Percentiles rank a stretch among this genome's conserved stretches.
Conservation (phyloP, 2,329 filamentous ascomycete genomes). For the Davidsoniella neocaledoniae region DNA sequence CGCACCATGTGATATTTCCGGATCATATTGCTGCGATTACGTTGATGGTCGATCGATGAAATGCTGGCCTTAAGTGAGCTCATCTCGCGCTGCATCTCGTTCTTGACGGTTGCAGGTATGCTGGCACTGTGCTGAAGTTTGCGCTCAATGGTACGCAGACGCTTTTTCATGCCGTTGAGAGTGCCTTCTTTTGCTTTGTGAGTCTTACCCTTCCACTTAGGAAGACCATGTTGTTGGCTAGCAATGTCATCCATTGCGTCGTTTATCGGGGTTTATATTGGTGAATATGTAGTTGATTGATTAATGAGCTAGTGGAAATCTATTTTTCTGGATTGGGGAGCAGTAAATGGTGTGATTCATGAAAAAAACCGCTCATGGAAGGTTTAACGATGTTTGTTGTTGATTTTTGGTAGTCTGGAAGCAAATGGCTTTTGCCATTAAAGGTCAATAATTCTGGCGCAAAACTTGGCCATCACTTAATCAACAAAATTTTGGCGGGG, state of each 20-base stretch:
- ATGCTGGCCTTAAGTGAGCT: conserved; percentile 49
- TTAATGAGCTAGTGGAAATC: too few species aligned
- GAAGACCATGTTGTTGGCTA: not conserved
- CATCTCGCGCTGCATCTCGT: conserved; percentile 57
- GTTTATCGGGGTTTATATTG: not conserved
- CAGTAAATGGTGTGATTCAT: too few species aligned
- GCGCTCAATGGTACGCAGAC: conserved; percentile 51
- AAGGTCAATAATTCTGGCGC: conserved; percentile 3
- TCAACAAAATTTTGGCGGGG: conserved; percentile 12
- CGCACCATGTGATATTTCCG: conserved; percentile 67
- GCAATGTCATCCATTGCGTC: not conserved
- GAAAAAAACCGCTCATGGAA: too few species aligned
- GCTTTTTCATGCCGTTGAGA: conserved; percentile 51
- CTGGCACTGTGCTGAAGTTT: conserved; percentile 43
- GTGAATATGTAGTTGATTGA: too few species aligned
- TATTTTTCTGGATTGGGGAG: too few species aligned
- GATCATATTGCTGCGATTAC: conserved; percentile 53
- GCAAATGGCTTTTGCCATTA: too few species aligned
- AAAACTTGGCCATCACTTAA: not conserved
- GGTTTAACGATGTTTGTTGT: too few species aligned
- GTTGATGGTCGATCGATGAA: conserved; percentile 38
- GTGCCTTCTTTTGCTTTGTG: conserved; percentile 29
- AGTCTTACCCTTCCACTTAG: conserved; percentile 22
- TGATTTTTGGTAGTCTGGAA: too few species aligned
- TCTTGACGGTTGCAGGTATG: conserved; percentile 49